Evolutionary conservation across 176 grass and related monocot genomes (phyloP).

Genomic region (Bromus sterilis): DNA sequence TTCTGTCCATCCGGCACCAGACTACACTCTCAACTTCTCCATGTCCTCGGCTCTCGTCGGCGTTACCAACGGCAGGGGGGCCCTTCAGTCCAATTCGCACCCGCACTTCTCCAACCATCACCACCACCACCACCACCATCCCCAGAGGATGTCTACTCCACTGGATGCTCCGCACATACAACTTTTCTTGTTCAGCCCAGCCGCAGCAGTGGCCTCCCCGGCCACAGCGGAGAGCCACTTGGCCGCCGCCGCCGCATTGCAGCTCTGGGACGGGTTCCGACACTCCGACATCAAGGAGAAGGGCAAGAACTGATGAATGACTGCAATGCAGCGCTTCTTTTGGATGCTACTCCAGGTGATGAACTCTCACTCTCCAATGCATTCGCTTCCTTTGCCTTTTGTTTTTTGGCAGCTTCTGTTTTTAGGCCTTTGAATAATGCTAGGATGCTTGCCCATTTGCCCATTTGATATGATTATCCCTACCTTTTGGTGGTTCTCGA

Average conservation of each 20-base stretch:
- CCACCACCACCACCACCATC: constrained; percentile 41
- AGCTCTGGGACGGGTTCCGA: constrained; percentile 71
- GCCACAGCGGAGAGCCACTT: constrained; percentile 34
- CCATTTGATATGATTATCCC: constrained; percentile 44
- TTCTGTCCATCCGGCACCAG: constrained; percentile 40
- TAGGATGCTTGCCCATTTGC: constrained; percentile 17
- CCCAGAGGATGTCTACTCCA: constrained; percentile 50
- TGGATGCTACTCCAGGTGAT: constrained; percentile 24
- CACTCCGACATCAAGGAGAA: constrained; percentile 74
- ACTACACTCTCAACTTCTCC: constrained; percentile 86
- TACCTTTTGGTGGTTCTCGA: constrained; percentile 46
- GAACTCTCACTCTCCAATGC: constrained; percentile 10
- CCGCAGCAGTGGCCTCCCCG: constrained; percentile 17
- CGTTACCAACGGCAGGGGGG: constrained; percentile 75
- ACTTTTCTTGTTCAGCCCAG: constrained; percentile 52
- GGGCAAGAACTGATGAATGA: constrained; percentile 60
- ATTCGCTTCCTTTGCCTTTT: constrained; percentile 14
- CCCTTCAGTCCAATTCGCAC: constrained; percentile 99
- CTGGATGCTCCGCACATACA: constrained; percentile 66
- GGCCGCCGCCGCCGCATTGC: constrained; percentile 40
- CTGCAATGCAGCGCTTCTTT: not conserved
- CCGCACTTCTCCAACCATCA: constrained; percentile 43
- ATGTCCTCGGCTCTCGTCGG: constrained; percentile 69
- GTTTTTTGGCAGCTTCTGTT: constrained; percentile 47
- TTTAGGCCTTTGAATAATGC: constrained; percentile 23